Percentiles rank a stretch among this genome's conserved stretches.
These are phyloP conservation scores for Articulospora tetracladia DNA, from an alignment of 495 filamentous ascomycete species.

Conservation along the genomic window DNA sequence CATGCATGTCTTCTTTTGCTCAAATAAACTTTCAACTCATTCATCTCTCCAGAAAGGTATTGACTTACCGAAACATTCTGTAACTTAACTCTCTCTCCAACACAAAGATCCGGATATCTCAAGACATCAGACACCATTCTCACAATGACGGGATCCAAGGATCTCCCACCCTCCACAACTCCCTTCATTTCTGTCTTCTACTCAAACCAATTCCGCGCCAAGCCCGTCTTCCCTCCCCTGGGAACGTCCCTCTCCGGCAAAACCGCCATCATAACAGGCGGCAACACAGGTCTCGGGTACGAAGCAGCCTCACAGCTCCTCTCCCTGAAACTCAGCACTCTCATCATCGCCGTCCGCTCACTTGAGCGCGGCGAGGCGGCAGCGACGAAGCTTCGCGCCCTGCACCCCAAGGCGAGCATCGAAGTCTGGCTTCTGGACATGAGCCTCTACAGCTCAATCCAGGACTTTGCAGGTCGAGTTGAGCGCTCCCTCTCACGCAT, in stretches of 20 bases:
- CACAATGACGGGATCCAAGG: conserved; percentile 25
- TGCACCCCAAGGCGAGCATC: conserved; percentile 34
- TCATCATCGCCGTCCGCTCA: conserved; percentile 55
- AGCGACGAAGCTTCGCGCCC: conserved; percentile 30
- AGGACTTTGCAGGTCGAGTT: conserved; percentile 36
- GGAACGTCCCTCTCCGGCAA: conserved; percentile 30
- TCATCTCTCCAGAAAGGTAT: not conserved
- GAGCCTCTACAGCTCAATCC: conserved; percentile 39
- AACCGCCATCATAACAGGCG: conserved; percentile 48
- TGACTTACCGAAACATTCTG: not conserved
- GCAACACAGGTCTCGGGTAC: conserved; percentile 50
- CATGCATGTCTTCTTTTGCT: not conserved
- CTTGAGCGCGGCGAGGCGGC: conserved; percentile 41
- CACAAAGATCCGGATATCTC: no score
- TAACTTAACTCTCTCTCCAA: not conserved
- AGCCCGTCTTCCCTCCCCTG: conserved; percentile 22
- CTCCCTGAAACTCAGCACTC: conserved; percentile 35
- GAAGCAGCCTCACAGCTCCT: conserved; percentile 46
- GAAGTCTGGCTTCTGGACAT: conserved; percentile 56
- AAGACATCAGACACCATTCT: no score
- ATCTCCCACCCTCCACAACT: conserved; percentile 15
- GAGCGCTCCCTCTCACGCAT: conserved; percentile 28
- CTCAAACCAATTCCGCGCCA: conserved; percentile 32
- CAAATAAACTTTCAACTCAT: not conserved
- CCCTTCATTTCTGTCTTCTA: conserved; percentile 21